A percentile compares a stretch with the other conserved stretches of the same genome.
Evolutionary conservation across 2,329 filamentous ascomycete species (phyloP).

Genomic region (Incumbomyces lentus): DNA sequence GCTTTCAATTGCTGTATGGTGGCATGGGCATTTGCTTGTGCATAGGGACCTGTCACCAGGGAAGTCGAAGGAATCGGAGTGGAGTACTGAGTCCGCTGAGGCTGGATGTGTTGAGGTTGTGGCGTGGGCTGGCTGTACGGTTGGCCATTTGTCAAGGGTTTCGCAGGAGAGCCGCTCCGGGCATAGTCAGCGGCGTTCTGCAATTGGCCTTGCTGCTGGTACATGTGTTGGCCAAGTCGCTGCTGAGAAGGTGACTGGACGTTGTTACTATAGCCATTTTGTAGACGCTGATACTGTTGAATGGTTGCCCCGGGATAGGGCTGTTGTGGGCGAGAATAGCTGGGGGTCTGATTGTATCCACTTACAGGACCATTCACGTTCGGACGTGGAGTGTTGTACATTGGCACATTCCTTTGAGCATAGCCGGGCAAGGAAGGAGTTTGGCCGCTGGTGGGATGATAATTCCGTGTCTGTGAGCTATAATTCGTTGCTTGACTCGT

Average conservation of each 20-base stretch:
- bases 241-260: slow-evolving; percentile 17
- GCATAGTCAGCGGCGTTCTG: slow-evolving; percentile 6
- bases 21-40: slow-evolving; percentile 3
- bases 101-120: background rate
- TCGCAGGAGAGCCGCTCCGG: slow-evolving; percentile 16
- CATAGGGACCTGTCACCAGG: background rate
- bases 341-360: slow-evolving; percentile 26
- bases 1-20: slow-evolving; percentile 7
- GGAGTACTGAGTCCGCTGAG: slow-evolving; percentile 3
- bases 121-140: background rate
- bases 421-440: slow-evolving; percentile 22
- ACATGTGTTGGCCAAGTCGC: slow-evolving; percentile 21
- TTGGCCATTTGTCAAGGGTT: slow-evolving; percentile 17
- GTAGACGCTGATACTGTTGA: slow-evolving; percentile 32
- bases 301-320: slow-evolving; percentile 27
- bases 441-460: slow-evolving; percentile 17
- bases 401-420: slow-evolving; percentile 23
- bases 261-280: slow-evolving; percentile 25
- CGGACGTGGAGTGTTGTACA: slow-evolving; percentile 24
- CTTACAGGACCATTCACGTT: slow-evolving; percentile 26
- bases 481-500: slow-evolving; percentile 13
- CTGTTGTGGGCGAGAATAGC: slow-evolving; percentile 22
- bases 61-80: background rate
- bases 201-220: slow-evolving; percentile 23
- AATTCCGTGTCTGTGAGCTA: slow-evolving; percentile 14